phyloP scores from a whole-genome alignment of 208 protist species.

The Acanthamoeba culbertsoni region DNA sequence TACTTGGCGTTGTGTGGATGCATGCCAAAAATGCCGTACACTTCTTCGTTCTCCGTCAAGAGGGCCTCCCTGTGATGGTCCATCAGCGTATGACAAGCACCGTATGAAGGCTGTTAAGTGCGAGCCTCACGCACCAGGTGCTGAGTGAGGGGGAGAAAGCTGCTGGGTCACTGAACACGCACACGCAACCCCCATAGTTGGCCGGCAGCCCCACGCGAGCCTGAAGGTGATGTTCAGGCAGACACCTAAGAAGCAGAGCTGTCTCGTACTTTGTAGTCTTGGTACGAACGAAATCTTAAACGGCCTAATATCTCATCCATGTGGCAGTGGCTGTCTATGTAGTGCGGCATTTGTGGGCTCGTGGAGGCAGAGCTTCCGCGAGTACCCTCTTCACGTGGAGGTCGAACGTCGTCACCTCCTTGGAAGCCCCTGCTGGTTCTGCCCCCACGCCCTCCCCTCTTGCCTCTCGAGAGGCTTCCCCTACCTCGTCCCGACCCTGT shows the following conservation, averaged over 20 bases:
- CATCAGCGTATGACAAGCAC: not conserved
- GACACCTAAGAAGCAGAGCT: not conserved
- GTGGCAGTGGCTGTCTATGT: conserved; percentile 53
- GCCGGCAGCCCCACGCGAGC: not conserved
- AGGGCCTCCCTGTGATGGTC: not conserved
- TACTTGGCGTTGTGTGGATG: conserved; percentile 75
- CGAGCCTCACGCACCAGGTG: conserved; percentile 24
- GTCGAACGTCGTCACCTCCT: not conserved
- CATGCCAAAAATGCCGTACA: conserved; percentile 61
- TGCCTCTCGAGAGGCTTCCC: not conserved
- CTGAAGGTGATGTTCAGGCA: not conserved
- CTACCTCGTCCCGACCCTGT: not conserved
- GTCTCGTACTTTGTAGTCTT: not conserved
- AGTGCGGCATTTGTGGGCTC: not conserved
- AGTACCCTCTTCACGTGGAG: too few species aligned
- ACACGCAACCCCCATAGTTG: conserved; percentile 45
- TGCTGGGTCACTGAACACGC: conserved; percentile 45
- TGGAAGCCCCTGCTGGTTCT: not conserved
- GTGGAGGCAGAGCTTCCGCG: too few species aligned
- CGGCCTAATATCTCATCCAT: conserved; percentile 3
- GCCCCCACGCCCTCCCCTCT: not conserved
- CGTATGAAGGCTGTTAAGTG: too few species aligned
- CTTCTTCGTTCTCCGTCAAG: not conserved
- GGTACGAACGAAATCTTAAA: not conserved
- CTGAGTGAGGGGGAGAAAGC: conserved; percentile 47